Conservation (phyloP, 345 rosid species). For the Lenwebbia sp. region DNA sequence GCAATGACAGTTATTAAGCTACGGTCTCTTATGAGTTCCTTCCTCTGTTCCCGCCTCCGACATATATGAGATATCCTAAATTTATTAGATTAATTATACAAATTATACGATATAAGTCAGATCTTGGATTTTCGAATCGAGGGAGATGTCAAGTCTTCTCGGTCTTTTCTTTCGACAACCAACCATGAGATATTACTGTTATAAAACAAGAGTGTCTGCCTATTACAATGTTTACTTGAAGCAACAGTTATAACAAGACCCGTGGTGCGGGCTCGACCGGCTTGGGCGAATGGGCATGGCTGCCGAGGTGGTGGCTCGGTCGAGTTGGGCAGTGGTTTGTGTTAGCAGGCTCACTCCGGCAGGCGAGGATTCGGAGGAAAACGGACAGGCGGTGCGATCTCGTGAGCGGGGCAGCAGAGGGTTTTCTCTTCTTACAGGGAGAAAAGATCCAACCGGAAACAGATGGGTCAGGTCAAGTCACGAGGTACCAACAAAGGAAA, state of each 20-base stretch:
- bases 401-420: not conserved
- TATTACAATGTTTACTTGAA: not conserved
- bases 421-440: not conserved
- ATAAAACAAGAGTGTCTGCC: not conserved
- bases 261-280: not conserved
- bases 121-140: not conserved
- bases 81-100: not conserved
- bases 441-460: not conserved
- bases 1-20: not conserved
- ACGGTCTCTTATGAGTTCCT: not conserved
- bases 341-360: not conserved
- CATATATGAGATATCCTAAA: not conserved
- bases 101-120: not conserved
- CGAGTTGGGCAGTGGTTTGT: not conserved
- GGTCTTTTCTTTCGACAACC: not conserved
- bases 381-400: not conserved
- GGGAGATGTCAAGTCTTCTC: not conserved
- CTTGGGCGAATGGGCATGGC: not conserved
- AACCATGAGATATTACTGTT: not conserved
- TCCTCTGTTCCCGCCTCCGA: not conserved
- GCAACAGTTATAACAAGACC: not conserved
- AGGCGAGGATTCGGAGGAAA: not conserved
- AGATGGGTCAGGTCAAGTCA: not conserved
- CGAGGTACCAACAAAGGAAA: not conserved
- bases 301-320: not conserved